Evolutionary conservation across 2,329 filamentous ascomycete genomes (phyloP).

Genomic region (Aspergillus fumigatus): DNA sequence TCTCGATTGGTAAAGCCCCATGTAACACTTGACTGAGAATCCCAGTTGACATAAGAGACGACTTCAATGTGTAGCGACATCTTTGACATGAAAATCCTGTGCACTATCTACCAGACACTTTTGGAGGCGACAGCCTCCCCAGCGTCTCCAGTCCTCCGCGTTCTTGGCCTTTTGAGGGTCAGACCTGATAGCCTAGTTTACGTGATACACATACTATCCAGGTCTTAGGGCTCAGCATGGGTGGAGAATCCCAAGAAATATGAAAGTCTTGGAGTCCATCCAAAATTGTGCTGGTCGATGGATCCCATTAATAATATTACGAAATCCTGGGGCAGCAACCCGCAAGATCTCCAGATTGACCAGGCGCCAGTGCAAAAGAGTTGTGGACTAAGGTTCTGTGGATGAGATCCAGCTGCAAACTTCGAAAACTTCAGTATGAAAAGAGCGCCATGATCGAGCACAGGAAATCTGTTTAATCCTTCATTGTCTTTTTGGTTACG

Average conservation of each 20-base stretch:
- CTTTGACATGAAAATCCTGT: neutral
- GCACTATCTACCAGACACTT: neutral
- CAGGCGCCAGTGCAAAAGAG: neutral
- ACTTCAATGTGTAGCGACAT: neutral
- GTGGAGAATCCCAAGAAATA: conserved; percentile 14
- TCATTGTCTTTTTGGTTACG: neutral
- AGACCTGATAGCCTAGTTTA: neutral
- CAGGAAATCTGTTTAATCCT: conserved; percentile 1
- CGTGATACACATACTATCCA: neutral
- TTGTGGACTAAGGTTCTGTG: neutral
- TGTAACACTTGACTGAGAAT: neutral
- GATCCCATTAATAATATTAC: conserved; percentile 14
- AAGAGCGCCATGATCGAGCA: neutral
- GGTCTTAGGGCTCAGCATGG: conserved; percentile 5
- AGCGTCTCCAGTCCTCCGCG: neutral
- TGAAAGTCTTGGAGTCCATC: conserved; percentile 13
- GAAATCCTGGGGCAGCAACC: conserved; percentile 20
- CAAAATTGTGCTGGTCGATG: conserved; percentile 12
- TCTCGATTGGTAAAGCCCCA: conserved; percentile 12
- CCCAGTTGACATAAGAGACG: neutral
- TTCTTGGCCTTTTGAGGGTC: neutral
- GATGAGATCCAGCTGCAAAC: neutral
- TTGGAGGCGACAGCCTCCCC: neutral
- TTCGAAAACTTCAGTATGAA: neutral
- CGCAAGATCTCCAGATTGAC: conserved; percentile 8